These are phyloP conservation scores for Botrytis sinoallii DNA, from an alignment of 2,329 filamentous ascomycete species.

Conservation along the genomic window DNA sequence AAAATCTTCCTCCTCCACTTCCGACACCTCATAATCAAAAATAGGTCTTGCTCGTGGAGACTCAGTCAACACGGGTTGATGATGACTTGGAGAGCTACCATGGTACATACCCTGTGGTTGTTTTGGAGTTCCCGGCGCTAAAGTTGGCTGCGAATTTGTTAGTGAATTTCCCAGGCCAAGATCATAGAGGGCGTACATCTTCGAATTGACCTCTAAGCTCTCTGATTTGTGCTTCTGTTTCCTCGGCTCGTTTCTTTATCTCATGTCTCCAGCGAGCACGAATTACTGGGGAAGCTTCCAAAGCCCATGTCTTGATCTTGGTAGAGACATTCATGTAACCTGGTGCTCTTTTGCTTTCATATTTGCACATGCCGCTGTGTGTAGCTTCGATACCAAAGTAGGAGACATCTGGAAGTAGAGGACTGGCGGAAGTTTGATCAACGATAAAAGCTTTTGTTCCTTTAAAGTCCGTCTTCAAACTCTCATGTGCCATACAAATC, in stretches of 20 bases:
- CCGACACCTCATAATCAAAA: constrained; percentile 30
- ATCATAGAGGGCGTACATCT: constrained; percentile 14
- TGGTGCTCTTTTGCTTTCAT: constrained; percentile 59
- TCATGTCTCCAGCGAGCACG: constrained; percentile 32
- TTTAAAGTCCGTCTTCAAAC: constrained; percentile 66
- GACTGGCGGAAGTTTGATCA: constrained; percentile 66
- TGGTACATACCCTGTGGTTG: constrained; percentile 26
- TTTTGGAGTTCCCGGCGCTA: constrained; percentile 24
- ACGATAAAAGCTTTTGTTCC: constrained; percentile 64
- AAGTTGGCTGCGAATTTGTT: constrained; percentile 17
- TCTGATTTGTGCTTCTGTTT: constrained; percentile 29
- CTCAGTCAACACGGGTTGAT: constrained; percentile 23
- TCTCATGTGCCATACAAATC: constrained; percentile 75
- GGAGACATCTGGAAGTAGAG: constrained; percentile 64
- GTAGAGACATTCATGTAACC: constrained; percentile 49
- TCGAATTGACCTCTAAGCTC: constrained; percentile 29
- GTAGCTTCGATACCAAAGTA: constrained; percentile 73
- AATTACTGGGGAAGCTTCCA: constrained; percentile 29
- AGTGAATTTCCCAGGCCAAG: not conserved
- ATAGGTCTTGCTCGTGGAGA: constrained; percentile 21
- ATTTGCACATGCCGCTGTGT: constrained; percentile 73
- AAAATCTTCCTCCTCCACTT: constrained; percentile 32
- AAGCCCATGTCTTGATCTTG: constrained; percentile 34
- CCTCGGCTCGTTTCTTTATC: constrained; percentile 27
- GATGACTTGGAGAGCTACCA: constrained; percentile 4